Evolutionary conservation across 306 rosid genomes (phyloP), one percentile per base, ranked within the genome.

Genomic region (Morella rubra): DNA sequence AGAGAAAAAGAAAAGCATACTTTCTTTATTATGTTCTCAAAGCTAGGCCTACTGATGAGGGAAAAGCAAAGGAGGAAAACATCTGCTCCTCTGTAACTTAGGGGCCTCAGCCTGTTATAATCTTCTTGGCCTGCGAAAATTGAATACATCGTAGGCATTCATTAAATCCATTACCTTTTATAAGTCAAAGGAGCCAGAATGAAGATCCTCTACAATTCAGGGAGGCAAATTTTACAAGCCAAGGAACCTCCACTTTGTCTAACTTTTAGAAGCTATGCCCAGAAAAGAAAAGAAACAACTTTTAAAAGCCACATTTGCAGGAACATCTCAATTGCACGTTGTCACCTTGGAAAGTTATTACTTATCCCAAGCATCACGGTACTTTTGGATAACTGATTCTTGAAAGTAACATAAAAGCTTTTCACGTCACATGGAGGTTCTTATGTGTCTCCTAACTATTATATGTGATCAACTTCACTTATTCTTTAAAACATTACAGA

Each of bases 11-110:
- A 58, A 18, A 44, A 44, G 42, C 83, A 53, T 84, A 86, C 90
- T 76, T 84, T 84, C 82, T 84, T 86, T 24, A 84, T 51, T 73
- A 86, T 75, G 75, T 86, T 86, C 81, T 86, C 87, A 76, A 81
- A 86, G 76, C 90, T 86, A n/a, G 87, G 87, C 87, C 82, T 55
- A 59, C 87, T 84, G 56, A 81, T 84, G 75, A 84, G 84, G 37
- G 90, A 86, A 71, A 86, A 86, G 55, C 84, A 83, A 54, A 86
- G 84, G 73, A 86, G 84, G 65, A 86, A 86, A 62, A 86, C 83
- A 78, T 86, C 81, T 76, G 90, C 87, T 59, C 90, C 86, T 79
- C 90, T 86, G 82, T 84, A 86, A 73, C 87, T 81, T 14, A 87
- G 77, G 16, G 88, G 88, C 75, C 90, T 87, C 55, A 81, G 70